These are phyloP conservation scores for Pythium myriotylum DNA, from an alignment of 352 stramenopile genomes.

Conservation along the genomic window DNA sequence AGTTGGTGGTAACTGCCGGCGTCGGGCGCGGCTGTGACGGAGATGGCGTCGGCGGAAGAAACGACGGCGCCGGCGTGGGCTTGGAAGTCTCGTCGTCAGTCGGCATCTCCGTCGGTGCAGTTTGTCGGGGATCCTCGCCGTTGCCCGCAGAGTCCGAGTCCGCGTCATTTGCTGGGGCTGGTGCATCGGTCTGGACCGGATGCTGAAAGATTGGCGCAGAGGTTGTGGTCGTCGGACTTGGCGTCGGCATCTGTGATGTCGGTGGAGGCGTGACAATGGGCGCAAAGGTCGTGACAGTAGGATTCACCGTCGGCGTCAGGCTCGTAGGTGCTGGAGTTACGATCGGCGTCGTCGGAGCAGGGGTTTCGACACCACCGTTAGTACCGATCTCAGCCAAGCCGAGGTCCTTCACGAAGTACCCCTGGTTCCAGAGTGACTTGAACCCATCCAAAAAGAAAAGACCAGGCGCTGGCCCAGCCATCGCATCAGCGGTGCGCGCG, in stretches of 20 bases:
- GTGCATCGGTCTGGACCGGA: background rate
- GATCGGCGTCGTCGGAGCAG: slow-evolving; percentile 1
- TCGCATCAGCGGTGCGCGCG: slow-evolving; percentile 32
- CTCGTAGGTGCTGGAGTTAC: slow-evolving; percentile 4
- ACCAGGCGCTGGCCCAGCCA: slow-evolving; percentile 43
- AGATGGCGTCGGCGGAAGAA: slow-evolving; percentile 3
- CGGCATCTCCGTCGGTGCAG: background rate
- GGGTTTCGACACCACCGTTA: background rate
- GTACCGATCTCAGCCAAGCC: slow-evolving; percentile 13
- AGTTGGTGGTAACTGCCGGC: slow-evolving; percentile 6
- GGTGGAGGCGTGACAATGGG: slow-evolving; percentile 7
- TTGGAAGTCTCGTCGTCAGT: background rate
- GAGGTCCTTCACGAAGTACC: slow-evolving; percentile 54
- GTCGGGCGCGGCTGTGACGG: slow-evolving; percentile 8
- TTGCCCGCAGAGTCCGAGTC: slow-evolving; percentile 1
- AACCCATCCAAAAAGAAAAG: slow-evolving; percentile 63
- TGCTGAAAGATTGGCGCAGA: slow-evolving; percentile 12
- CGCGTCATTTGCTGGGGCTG: background rate
- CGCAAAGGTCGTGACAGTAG: background rate
- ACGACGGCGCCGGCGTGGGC: background rate
- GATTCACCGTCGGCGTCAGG: background rate
- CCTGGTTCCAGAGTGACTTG: slow-evolving; percentile 65
- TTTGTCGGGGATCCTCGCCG: background rate
- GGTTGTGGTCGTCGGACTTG: slow-evolving; percentile 1
- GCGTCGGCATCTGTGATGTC: slow-evolving; percentile 6